Base-by-base conservation (phyloP, 1,139 yeast species). In the Saccharomycopsis crataegensis region DNA sequence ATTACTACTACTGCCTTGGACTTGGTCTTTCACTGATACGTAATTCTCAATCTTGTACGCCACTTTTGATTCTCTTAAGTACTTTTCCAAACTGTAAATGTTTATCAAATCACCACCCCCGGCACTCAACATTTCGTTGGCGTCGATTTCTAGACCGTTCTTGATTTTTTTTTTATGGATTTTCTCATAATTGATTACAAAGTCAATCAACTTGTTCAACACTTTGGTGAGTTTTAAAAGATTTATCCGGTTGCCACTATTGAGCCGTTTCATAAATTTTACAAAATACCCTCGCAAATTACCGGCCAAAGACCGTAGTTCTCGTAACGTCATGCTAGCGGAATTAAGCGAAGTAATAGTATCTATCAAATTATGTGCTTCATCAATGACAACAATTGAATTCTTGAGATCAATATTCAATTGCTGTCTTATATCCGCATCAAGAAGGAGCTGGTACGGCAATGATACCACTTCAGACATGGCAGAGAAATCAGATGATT, bases 301-400 rank as follows among this genome's bases (percentile, higher is more conserved):
- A 9, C 63, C 62, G 6, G 77, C 69, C 0, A 79, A 72, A 3
- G 43, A 50, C 4, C 64, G 56, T 11, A 87, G 69, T 36, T 86
- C 91, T 0, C 61, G 54, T 1, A 73, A 62, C 0, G 85, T 72
- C 1, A 91, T 71, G 3, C 77, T 67, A 1, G 81, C 76, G 0
- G 96, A 88, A 62, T 86, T 77, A 58, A 91, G 70, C 1, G 86
- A 72, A 1, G 84, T 78, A 4, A 91, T 80, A 0, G 91, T 82
- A 61, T 90, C 97, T 37, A 90, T 65, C 44, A 91, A 70, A 64
- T 91, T 91, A 65, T 91, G 99, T 0, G 98, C 98, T 64, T 91
- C 99, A 65, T 91, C 99, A 42, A 91, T 83, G 3, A 93, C 78
- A 1, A 93, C 79, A 6, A 91, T 77, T 0, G 93, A 76, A 57